Evolutionary conservation across 2,329 filamentous ascomycete species (phyloP).

Genomic region (Trichoderma hamatum): DNA sequence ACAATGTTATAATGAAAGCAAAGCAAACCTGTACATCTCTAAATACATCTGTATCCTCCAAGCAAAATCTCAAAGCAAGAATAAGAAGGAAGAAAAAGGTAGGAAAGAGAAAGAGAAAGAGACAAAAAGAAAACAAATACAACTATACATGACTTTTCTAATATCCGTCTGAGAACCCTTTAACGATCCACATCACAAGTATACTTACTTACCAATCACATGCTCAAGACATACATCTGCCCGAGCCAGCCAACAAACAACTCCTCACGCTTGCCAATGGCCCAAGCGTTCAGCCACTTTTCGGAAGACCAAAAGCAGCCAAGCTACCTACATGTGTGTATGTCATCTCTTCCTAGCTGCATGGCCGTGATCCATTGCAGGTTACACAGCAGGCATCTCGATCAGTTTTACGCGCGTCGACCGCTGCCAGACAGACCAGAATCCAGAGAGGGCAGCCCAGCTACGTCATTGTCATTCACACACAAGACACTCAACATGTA

Average conservation of each 20-base stretch:
- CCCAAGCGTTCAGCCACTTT: neutral
- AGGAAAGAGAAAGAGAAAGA: no score
- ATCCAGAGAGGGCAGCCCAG: neutral
- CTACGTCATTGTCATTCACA: conserved; percentile 21
- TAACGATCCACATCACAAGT: neutral
- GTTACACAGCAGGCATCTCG: conserved; percentile 13
- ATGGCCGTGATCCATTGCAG: neutral
- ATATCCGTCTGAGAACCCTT: neutral
- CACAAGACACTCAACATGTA: neutral
- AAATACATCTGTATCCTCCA: neutral
- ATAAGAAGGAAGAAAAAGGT: neutral
- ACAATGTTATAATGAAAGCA: neutral
- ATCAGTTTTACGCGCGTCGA: neutral
- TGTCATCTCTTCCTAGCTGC: neutral
- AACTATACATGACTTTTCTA: neutral
- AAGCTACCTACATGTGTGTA: neutral
- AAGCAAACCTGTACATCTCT: neutral
- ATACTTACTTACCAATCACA: neutral
- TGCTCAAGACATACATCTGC: neutral
- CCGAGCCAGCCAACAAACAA: neutral
- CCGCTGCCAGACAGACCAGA: neutral
- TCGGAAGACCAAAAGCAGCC: neutral
- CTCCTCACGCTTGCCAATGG: neutral
- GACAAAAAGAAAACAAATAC: no score
- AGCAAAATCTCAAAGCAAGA: neutral